Percentiles rank a stretch among this genome's conserved stretches.
Conservation (phyloP, 192 early-diverging fungal species). For the Rhizophagus sp. region DNA sequence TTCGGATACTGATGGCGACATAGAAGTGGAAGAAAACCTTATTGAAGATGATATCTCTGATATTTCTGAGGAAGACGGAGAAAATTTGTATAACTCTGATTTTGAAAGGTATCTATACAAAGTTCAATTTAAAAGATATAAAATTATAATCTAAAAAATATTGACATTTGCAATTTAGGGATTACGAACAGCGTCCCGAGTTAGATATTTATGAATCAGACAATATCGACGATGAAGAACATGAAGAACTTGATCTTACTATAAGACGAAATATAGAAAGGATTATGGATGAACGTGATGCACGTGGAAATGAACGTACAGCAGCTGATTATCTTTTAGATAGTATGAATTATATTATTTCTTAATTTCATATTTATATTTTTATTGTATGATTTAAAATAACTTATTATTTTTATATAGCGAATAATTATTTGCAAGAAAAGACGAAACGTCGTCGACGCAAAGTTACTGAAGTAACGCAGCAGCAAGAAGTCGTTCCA, state of each 20-base stretch:
- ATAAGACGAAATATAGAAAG: slow-evolving; percentile 75
- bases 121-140: not conserved
- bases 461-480: not conserved
- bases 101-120: slow-evolving; percentile 68
- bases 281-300: slow-evolving; percentile 78
- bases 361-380: not conserved
- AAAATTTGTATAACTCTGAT: slow-evolving; percentile 86
- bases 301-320: slow-evolving; percentile 71
- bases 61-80: slow-evolving; percentile 70
- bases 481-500: not conserved
- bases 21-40: slow-evolving; percentile 52
- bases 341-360: slow-evolving; percentile 36
- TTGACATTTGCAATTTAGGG: slow-evolving; percentile 49
- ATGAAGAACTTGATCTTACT: slow-evolving; percentile 70
- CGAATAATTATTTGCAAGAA: not conserved
- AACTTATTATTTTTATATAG: not conserved
- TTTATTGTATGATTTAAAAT: not conserved
- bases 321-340: slow-evolving; percentile 90
- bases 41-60: slow-evolving; percentile 50
- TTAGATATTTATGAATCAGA: slow-evolving; percentile 82
- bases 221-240: slow-evolving; percentile 82
- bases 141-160: not conserved
- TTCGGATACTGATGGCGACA: slow-evolving; percentile 53
- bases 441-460: not conserved
- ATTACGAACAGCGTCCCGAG: slow-evolving; percentile 73